Evolutionary conservation across 768 basidiomycete species (phyloP).

Genomic region (Tylopilus felleus): DNA sequence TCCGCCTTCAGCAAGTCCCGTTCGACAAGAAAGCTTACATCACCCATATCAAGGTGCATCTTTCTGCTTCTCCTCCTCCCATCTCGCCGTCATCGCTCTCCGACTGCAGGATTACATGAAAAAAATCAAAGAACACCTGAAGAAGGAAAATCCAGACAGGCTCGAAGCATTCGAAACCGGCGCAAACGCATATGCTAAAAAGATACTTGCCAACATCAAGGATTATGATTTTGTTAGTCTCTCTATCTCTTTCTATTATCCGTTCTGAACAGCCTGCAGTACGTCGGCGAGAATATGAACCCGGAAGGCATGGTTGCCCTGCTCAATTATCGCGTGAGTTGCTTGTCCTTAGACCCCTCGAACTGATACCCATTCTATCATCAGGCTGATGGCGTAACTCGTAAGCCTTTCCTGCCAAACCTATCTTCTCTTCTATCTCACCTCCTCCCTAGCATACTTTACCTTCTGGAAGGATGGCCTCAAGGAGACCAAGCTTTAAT

Average conservation of each 20-base stretch:
- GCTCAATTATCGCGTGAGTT: slow-evolving; percentile 84
- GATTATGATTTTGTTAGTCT: slow-evolving; percentile 85
- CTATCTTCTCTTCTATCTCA: slow-evolving; percentile 2
- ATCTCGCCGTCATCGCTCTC: background rate
- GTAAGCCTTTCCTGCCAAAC: slow-evolving; percentile 42
- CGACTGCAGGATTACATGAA: slow-evolving; percentile 85
- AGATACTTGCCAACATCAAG: slow-evolving; percentile 85
- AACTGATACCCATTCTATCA: slow-evolving; percentile 10
- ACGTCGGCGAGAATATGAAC: slow-evolving; percentile 71
- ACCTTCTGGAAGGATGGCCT: slow-evolving; percentile 97
- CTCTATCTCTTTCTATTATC: too few species aligned
- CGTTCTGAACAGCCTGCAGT: slow-evolving; percentile 39
- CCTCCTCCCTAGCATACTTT: slow-evolving; percentile 62
- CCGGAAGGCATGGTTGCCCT: slow-evolving; percentile 93
- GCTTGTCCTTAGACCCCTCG: background rate
- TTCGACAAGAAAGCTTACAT: slow-evolving; percentile 94
- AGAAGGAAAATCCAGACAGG: slow-evolving; percentile 49
- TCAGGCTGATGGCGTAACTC: slow-evolving; percentile 77
- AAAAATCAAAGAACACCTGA: slow-evolving; percentile 66
- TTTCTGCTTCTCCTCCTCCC: background rate
- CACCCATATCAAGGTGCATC: slow-evolving; percentile 68
- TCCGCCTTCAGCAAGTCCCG: slow-evolving; percentile 74
- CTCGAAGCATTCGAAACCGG: slow-evolving; percentile 79
- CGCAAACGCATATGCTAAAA: slow-evolving; percentile 78
- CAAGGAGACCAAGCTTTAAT: slow-evolving; percentile 71